Base-by-base conservation (phyloP, 768 basidiomycete genomes). In the Lactarius vividus region DNA sequence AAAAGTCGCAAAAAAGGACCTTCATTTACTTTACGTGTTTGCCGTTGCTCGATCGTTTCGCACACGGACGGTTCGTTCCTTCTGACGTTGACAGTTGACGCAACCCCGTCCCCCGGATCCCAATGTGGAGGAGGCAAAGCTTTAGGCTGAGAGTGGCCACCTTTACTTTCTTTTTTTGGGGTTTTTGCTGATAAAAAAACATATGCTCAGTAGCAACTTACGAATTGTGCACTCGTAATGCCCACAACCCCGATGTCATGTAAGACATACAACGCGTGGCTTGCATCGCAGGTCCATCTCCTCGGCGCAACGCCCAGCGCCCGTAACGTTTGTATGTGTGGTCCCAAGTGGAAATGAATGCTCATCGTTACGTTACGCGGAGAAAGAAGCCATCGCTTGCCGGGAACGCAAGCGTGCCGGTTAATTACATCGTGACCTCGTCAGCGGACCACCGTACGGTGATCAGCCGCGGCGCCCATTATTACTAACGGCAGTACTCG, bases 371-470 rank as follows among this genome's bases (percentile, higher is more conserved):
- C 28, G 8, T 42, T 59, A 59, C 39, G 37, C 37, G 39, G 29
- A 15, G 56, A 53, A 10, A 44, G 29, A n/a, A 26, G 46, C 63
- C 26, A 40, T 11, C 23, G 23, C n/a, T n/a, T 10, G 44, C 11
- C 46, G 46, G 46, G n/a, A 40, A 49, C 46, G 5, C 23, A 26
- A 11, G 11, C 23, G 11, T 26, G 46, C 46, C 18, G 35, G 57
- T 1, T 37, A 37, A n/a, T 37, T 31, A 11, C 64, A 60, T 64
- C 42, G 58, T 64, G 58, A 64, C 58, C 58, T 13, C 11, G 40
- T 64, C 58, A 64, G 58, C 64, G 31, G 64, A 64, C 62, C 35
- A 37, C 35, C 11, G 35, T 44, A 11, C 46, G 23, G 23, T 28
- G 56, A 63, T 53, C 33, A 42, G 40, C 37, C 37, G 37, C 64